These are phyloP conservation scores for Podila verticillata DNA, from an alignment of 192 early-diverging fungal species.

Conservation along the genomic window DNA sequence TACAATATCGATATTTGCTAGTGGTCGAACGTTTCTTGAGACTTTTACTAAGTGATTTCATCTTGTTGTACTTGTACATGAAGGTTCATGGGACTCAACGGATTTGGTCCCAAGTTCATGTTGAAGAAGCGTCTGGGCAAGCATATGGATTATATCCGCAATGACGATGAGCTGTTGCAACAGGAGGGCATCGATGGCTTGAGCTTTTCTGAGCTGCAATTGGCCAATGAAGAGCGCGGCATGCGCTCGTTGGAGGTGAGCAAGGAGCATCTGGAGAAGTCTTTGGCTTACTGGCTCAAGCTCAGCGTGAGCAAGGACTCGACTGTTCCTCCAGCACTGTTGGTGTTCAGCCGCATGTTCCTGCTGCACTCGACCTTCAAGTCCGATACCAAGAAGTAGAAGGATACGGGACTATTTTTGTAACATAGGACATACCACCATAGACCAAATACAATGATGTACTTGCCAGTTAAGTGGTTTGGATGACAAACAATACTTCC, in stretches of 20 bases:
- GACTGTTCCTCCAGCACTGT: conserved; percentile 47
- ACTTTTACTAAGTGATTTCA: neutral
- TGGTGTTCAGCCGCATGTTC: conserved; percentile 65
- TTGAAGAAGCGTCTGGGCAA: conserved; percentile 53
- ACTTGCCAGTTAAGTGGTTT: too few relatives aligned
- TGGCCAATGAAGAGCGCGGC: conserved; percentile 63
- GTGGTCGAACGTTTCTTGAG: too few relatives aligned
- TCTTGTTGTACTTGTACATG: neutral
- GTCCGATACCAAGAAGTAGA: conserved; percentile 35
- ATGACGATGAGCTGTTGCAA: conserved; percentile 56
- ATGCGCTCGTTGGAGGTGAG: conserved; percentile 59
- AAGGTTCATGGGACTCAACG: conserved; percentile 63
- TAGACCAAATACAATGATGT: too few relatives aligned
- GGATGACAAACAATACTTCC: too few relatives aligned
- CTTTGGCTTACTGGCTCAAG: conserved; percentile 58
- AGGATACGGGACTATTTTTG: too few relatives aligned
- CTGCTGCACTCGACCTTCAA: conserved; percentile 59
- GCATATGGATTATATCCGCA: conserved; percentile 52
- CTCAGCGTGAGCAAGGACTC: conserved; percentile 46
- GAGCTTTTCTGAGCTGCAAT: conserved; percentile 48
- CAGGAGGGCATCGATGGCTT: conserved; percentile 56
- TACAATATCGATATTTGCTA: too few relatives aligned
- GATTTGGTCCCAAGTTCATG: conserved; percentile 58
- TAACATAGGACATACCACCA: neutral
- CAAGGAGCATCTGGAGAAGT: conserved; percentile 51